Percentiles rank a stretch among this genome's conserved stretches.
phyloP scores from a whole-genome alignment of 108 stramenopile genomes.

The Cyclostephanos tholiformis region DNA sequence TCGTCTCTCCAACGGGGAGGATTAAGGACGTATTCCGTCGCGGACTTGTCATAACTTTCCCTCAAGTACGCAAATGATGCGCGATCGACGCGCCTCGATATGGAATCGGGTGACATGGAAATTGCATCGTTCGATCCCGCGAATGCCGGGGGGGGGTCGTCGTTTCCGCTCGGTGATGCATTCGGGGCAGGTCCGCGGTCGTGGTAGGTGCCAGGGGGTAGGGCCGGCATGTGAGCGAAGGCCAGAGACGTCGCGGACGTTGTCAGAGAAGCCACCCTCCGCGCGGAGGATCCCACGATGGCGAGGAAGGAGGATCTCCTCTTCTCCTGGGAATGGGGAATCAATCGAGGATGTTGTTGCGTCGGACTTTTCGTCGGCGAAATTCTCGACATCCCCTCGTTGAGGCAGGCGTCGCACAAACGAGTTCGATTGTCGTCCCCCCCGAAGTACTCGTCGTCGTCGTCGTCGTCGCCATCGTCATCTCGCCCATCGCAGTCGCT shows the following conservation, averaged over 20 bases:
- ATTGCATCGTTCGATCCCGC: constrained; percentile 26
- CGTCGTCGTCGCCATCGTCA: constrained; percentile 14
- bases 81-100: constrained; percentile 56
- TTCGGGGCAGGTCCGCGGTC: not conserved
- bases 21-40: constrained; percentile 40
- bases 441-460: constrained; percentile 12
- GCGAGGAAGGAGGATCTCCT: constrained; percentile 31
- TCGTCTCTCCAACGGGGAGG: constrained; percentile 41
- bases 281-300: constrained; percentile 40
- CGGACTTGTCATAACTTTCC: constrained; percentile 46
- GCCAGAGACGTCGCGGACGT: constrained; percentile 13
- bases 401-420: constrained; percentile 18
- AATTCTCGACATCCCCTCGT: constrained; percentile 1
- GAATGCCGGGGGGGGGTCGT: constrained; percentile 16
- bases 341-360: not conserved
- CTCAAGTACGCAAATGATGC: constrained; percentile 67
- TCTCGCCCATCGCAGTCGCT: not conserved
- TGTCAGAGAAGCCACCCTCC: constrained; percentile 33
- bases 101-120: not conserved
- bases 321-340: not conserved
- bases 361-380: not conserved
- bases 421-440: not conserved
- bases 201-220: constrained; percentile 4
- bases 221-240: constrained; percentile 2
- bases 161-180: not conserved